These are phyloP conservation scores for Umbellularia californica DNA, from an alignment of 164 flowering plant genomes.

Conservation along the genomic window DNA sequence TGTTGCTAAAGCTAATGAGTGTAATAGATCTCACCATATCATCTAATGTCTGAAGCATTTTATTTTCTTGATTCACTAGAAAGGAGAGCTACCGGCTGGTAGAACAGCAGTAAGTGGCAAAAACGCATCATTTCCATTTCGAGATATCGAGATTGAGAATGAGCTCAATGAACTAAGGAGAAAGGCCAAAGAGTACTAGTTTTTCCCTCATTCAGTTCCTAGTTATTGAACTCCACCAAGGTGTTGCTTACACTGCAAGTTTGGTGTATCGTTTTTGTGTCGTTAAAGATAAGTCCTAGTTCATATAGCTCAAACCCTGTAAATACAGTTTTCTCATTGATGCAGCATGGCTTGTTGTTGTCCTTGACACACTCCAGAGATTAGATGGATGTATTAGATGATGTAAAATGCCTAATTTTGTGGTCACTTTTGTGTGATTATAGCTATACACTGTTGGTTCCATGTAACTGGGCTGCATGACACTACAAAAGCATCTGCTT, in stretches of 20 bases:
- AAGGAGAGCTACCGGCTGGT: conserved; percentile 93
- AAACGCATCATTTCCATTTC: conserved; percentile 39
- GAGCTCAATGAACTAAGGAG: conserved; percentile 83
- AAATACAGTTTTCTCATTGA: no score
- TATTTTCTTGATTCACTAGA: conserved; percentile 27
- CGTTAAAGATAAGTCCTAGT: neutral
- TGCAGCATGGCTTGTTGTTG: neutral
- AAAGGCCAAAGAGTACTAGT: conserved; percentile 58
- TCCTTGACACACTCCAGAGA: neutral
- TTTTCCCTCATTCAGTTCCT: neutral
- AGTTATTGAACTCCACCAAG: neutral
- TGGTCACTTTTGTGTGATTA: neutral
- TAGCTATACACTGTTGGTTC: neutral
- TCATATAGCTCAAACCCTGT: no score
- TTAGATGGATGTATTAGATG: neutral
- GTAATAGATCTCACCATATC: neutral
- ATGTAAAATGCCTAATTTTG: neutral
- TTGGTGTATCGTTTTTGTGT: neutral
- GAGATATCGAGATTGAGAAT: conserved; percentile 73
- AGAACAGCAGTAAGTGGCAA: conserved; percentile 49
- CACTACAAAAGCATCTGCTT: no score
- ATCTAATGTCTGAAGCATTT: neutral
- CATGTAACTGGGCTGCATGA: no score
- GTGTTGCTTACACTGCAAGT: neutral
- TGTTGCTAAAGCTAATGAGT: neutral